Evolutionary conservation across 2,329 filamentous ascomycete genomes (phyloP), one percentile per base, ranked within the genome.

Genomic region (Venturia aucupariae): DNA sequence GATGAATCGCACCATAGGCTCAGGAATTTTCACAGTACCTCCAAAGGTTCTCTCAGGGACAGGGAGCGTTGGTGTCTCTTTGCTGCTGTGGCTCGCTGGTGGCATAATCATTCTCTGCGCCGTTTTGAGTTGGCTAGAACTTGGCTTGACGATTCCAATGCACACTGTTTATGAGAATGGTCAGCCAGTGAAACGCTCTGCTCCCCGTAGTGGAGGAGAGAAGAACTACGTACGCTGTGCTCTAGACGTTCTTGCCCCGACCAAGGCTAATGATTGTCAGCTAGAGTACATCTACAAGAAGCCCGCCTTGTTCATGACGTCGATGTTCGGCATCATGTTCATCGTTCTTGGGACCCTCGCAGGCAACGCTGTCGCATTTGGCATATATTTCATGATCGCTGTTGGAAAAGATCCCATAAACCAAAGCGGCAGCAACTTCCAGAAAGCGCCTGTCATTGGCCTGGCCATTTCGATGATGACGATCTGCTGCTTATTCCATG

Each of bases 311-410:
- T 67, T 80, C 4, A 72, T 75, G 7, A 79, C 77, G 0, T 81
- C 77, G 60, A 71, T 81, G 13, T 82, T 77, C 66, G 79, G 76
- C 2, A 70, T 80, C 27, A 69, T 73, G 42, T 82, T 79, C 69
- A 75, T 82, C 6, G 67, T 76, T 22, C 69, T 82, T 7, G 80
- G 79, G 17, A 82, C 81, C 66, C 77, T 81, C 68, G 74, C 78
- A 0, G 78, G 78, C 39, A 82, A 83, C 70, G n/a, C 32, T 8
- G 22, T 30, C 2, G 15, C 77, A 77, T 17, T 74, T 83, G 35
- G 73, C 73, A 61, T 82, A 82, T 67, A 79, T 76, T 11, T 68
- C 24, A 11, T 46, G 8, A 75, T 1, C 74, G 78, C 60, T 71
- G 77, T 13, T 62, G 75, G 46, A 66, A 71, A 62, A 11, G 38